A percentile compares a stretch with the other conserved stretches of the same genome.
These are phyloP conservation scores for Zelopaecilomyces penicillatus DNA, from an alignment of 2,329 filamentous ascomycete genomes.

Conservation along the genomic window DNA sequence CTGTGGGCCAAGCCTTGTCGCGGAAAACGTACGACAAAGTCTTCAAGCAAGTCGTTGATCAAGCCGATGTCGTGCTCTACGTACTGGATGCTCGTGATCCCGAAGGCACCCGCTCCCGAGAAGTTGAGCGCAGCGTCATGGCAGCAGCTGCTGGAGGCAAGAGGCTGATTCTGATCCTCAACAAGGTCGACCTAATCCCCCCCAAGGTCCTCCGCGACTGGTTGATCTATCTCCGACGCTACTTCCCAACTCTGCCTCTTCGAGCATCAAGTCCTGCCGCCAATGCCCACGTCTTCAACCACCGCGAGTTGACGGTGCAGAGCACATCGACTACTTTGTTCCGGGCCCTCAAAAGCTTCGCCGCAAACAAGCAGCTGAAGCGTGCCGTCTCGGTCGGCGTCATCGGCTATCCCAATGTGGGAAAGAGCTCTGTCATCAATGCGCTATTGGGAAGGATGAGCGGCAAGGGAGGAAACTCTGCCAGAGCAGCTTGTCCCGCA, in stretches of 20 bases:
- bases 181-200: conserved; percentile 92
- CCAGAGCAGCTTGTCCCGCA: conserved; percentile 62
- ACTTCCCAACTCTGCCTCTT: conserved; percentile 84
- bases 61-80: conserved; percentile 85
- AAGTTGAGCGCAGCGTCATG: conserved; percentile 87
- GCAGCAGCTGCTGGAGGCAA: conserved; percentile 77
- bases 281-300: conserved; percentile 86
- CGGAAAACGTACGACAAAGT: conserved; percentile 89
- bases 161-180: conserved; percentile 81
- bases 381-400: conserved; percentile 85
- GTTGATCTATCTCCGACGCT: conserved; percentile 76
- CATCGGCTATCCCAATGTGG: conserved; percentile 92
- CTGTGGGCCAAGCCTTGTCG: conserved; percentile 52
- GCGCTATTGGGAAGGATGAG: conserved; percentile 72
- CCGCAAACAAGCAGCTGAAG: conserved; percentile 75
- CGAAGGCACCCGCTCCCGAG: conserved; percentile 80
- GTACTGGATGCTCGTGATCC: conserved; percentile 89
- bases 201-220: conserved; percentile 73
- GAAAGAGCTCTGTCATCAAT: conserved; percentile 95
- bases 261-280: conserved; percentile 74
- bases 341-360: conserved; percentile 82
- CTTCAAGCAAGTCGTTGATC: conserved; percentile 86
- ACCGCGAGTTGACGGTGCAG: conserved; percentile 80
- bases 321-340: conserved; percentile 79
- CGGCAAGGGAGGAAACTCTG: conserved; percentile 48